Evolutionary conservation across 1,284 basidiomycete genomes (phyloP).

Genomic region (Ganoderma boninense): DNA sequence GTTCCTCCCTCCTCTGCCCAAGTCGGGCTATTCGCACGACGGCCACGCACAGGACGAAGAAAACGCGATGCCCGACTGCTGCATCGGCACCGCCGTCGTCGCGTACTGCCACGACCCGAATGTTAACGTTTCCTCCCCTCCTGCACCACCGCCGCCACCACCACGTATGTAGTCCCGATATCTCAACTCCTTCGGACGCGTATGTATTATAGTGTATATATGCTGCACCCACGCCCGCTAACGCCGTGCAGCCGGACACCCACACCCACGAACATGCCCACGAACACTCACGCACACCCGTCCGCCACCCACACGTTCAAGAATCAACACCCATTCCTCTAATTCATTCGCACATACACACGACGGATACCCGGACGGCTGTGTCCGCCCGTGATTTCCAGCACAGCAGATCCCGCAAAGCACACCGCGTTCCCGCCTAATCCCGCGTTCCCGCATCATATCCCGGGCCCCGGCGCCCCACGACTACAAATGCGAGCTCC

Average conservation of each 20-base stretch:
- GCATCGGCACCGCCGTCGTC: conserved; percentile 28
- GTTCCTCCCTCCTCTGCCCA: neutral
- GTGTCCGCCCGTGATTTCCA: neutral
- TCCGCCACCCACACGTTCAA: neutral
- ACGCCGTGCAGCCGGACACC: neutral
- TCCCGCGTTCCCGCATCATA: no score
- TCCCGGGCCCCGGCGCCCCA: no score
- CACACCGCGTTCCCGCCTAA: no score
- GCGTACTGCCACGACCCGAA: conserved; percentile 12
- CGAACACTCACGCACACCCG: neutral
- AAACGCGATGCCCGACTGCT: conserved; percentile 28
- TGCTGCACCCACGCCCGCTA: neutral
- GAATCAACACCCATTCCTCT: neutral
- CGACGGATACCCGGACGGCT: neutral
- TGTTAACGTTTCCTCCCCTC: neutral
- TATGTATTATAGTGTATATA: no score
- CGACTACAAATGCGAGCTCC: no score
- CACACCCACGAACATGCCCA: neutral
- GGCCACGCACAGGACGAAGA: conserved; percentile 10
- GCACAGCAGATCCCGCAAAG: neutral
- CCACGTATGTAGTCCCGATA: neutral
- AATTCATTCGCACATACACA: neutral
- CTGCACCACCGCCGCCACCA: neutral
- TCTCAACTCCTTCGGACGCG: neutral
- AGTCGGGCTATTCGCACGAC: neutral